phyloP scores from a whole-genome alignment of 2,329 filamentous ascomycete species.

The Leptoxyphium fumago region DNA sequence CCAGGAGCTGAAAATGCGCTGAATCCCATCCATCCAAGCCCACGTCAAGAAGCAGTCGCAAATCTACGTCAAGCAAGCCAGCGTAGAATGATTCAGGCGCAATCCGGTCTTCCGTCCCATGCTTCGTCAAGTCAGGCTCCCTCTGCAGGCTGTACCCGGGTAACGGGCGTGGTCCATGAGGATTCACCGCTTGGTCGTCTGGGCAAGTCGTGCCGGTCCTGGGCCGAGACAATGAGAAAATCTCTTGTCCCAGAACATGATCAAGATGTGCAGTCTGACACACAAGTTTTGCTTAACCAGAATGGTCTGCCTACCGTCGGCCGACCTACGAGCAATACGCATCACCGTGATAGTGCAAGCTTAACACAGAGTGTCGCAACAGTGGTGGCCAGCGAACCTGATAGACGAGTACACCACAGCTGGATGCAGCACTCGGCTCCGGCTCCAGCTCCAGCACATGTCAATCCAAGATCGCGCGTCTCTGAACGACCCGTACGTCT shows the following conservation, averaged over 20 bases:
- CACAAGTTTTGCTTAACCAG: neutral
- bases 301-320: neutral
- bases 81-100: neutral
- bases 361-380: no score
- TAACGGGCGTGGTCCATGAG: neutral
- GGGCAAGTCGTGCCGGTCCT: neutral
- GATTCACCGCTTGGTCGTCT: neutral
- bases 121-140: neutral
- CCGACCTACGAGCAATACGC: no score
- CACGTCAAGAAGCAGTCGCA: neutral
- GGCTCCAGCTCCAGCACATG: neutral
- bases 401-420: neutral
- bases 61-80: neutral
- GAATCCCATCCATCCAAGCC: neutral
- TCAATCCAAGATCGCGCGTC: neutral
- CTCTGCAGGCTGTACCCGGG: neutral
- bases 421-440: neutral
- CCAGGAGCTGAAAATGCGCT: neutral
- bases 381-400: no score
- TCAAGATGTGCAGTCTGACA: neutral
- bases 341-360: no score
- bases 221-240: neutral
- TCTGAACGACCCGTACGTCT: neutral
- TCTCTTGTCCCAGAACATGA: neutral
- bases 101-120: neutral